Base-by-base conservation (phyloP, 176 grass and related monocot species). In the Alopecurus myosuroides region DNA sequence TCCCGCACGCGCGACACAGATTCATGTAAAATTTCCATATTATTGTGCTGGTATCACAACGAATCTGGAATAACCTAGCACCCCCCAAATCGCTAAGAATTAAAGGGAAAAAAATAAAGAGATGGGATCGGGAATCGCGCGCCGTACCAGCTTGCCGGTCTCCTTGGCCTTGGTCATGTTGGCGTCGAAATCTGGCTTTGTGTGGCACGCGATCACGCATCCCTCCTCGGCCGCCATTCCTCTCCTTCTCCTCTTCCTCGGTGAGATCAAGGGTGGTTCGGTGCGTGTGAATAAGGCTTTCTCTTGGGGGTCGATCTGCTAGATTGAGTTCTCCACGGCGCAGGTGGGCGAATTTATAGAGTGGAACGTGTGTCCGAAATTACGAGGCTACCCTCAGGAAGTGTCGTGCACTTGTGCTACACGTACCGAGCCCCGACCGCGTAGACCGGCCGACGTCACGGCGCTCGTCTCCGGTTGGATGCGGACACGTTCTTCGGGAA, bases 131-230 rank as follows among this genome's bases (percentile, higher is more conserved):
- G 3, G 17, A 9, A n/a, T 34, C 37, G 39, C 20, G 17, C 26
- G 6, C 7, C 80, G 0, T 85, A 97, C 94, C 83, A 97, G 88
- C 79, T 92, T 97, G 53, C 70, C 39, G 22, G 53, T 14, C 0
- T 87, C 84, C 62, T 91, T 87, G 44, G 84, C 92, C 48, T 71
- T 52, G 22, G 57, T 1, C 73, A 97, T 79, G 9, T 92, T 78
- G 72, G 46, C 4, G 0, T 85, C 84, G 85, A 92, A 97, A 4
- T 91, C 67, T 0, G 83, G 84, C 35, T 70, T 61, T 73, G 33
- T 89, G 92, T 97, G 90, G 90, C 94, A 97, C 46, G 69, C 86
- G 86, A 97, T 84, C 52, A 97, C 92, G 25, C 6, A 13, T 49
- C 89, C 89, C 84, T 92, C 88, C 58, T 87, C 90, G 29, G 90